Evolutionary conservation across 1,139 yeast genomes (phyloP).

Genomic region (Nadsonia starkeyi-henricii): DNA sequence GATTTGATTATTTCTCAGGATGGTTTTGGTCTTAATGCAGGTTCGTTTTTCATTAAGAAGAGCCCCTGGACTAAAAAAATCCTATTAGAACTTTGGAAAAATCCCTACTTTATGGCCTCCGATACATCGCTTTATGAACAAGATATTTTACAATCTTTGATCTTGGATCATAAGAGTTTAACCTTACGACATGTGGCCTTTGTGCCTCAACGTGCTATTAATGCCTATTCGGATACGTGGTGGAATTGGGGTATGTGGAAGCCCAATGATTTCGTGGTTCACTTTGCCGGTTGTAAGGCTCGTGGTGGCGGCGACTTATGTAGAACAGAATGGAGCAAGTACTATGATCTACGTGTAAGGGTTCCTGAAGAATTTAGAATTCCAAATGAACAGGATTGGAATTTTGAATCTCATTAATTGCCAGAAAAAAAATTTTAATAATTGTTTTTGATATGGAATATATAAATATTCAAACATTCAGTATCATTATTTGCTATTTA

Average conservation of each 20-base stretch:
- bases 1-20: slow-evolving; percentile 20
- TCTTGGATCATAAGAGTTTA: slow-evolving; percentile 3
- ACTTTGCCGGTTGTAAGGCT: slow-evolving; percentile 16
- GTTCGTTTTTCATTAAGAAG: slow-evolving; percentile 23
- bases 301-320: slow-evolving; percentile 4
- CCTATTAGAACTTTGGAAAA: slow-evolving; percentile 15
- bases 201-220: slow-evolving; percentile 23
- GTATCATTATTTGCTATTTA: too few relatives aligned
- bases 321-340: slow-evolving; percentile 2
- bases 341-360: slow-evolving; percentile 5
- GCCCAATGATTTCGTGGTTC: slow-evolving; percentile 18
- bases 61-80: slow-evolving; percentile 13
- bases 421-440: too few relatives aligned
- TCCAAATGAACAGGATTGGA: slow-evolving; percentile 1
- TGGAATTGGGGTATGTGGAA: slow-evolving; percentile 13
- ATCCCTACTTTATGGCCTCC: slow-evolving; percentile 9
- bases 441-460: too few relatives aligned
- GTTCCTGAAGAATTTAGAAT: slow-evolving; percentile 9
- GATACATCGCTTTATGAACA: slow-evolving; percentile 14
- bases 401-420: not conserved
- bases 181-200: slow-evolving; percentile 16
- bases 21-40: slow-evolving; percentile 23
- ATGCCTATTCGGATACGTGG: slow-evolving; percentile 17
- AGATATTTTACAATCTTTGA: slow-evolving; percentile 11
- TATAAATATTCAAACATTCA: too few relatives aligned